These are phyloP conservation scores for Hyparrhenia diplandra DNA, from an alignment of 176 grass and related monocot species.

Conservation along the genomic window DNA sequence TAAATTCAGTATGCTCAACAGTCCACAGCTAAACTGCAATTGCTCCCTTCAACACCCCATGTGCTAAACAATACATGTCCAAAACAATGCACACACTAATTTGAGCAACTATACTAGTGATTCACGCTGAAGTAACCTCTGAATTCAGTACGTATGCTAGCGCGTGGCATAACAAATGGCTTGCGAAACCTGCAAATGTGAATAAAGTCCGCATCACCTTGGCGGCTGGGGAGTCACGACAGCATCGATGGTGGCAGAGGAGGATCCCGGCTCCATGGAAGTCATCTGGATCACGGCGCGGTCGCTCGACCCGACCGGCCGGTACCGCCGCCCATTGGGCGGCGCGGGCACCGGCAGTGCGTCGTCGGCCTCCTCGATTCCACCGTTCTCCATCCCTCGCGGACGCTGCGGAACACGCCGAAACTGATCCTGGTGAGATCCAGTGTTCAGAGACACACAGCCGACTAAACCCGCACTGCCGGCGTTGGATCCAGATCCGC, in stretches of 20 bases:
- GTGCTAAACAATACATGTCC: not conserved
- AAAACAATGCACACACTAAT: not conserved
- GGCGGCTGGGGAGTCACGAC: conserved; percentile 38
- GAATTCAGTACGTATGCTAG: not conserved
- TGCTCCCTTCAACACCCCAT: not conserved
- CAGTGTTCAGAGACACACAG: not conserved
- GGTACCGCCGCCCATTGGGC: conserved; percentile 57
- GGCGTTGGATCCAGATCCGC: conserved; percentile 33
- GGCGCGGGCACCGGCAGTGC: conserved; percentile 47
- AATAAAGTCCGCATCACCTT: conserved; percentile 36
- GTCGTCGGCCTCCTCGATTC: conserved; percentile 63
- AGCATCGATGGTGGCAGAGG: conserved; percentile 6
- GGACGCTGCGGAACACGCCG: not conserved
- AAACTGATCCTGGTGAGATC: conserved; percentile 22
- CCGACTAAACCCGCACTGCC: not conserved
- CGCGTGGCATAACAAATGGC: not conserved
- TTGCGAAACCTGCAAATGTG: not conserved
- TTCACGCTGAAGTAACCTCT: not conserved
- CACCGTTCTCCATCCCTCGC: conserved; percentile 70
- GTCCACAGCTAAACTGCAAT: not conserved
- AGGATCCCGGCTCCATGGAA: conserved; percentile 60
- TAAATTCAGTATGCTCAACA: not conserved
- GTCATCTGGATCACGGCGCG: conserved; percentile 65
- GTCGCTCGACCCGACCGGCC: conserved; percentile 58
- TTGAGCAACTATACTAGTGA: not conserved